Percentiles rank a stretch among this genome's conserved stretches.
These are phyloP conservation scores for Silene noctiflora DNA, from an alignment of 179 eudicot genomes.

Conservation along the genomic window DNA sequence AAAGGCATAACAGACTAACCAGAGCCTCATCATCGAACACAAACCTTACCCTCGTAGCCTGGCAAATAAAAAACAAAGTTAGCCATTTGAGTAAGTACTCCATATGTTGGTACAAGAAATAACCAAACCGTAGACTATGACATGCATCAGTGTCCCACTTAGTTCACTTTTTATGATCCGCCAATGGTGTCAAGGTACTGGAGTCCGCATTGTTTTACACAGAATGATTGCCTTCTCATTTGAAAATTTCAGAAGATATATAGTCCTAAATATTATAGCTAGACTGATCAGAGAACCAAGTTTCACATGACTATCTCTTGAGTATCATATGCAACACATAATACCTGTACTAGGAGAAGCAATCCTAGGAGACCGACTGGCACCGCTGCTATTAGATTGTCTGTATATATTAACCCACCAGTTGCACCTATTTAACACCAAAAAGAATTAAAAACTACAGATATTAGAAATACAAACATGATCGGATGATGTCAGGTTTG, in stretches of 20 bases:
- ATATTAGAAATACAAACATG: not conserved
- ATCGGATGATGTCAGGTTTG: not conserved
- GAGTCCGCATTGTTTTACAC: not conserved
- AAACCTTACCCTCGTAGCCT: slow-evolving; percentile 95
- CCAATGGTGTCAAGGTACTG: not conserved
- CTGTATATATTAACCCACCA: slow-evolving; percentile 65
- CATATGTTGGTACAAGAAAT: not conserved
- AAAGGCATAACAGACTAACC: slow-evolving; percentile 52
- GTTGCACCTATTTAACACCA: slow-evolving; percentile 50
- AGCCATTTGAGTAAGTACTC: not conserved
- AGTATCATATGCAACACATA: not conserved
- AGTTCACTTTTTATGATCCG: too few species aligned
- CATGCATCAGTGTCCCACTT: not conserved
- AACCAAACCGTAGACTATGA: not conserved
- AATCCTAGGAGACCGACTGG: slow-evolving; percentile 92
- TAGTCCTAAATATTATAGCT: not conserved
- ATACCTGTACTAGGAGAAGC: slow-evolving; percentile 83
- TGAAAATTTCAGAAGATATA: not conserved
- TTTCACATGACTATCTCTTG: not conserved
- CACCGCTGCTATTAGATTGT: slow-evolving; percentile 72
- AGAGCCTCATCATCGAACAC: slow-evolving; percentile 90
- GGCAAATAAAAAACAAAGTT: slow-evolving; percentile 29
- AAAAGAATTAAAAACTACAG: not conserved
- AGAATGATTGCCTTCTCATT: not conserved
- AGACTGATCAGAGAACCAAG: not conserved